Conservation (phyloP, 805 yeast genomes). For the Grigorovia jiainica region DNA sequence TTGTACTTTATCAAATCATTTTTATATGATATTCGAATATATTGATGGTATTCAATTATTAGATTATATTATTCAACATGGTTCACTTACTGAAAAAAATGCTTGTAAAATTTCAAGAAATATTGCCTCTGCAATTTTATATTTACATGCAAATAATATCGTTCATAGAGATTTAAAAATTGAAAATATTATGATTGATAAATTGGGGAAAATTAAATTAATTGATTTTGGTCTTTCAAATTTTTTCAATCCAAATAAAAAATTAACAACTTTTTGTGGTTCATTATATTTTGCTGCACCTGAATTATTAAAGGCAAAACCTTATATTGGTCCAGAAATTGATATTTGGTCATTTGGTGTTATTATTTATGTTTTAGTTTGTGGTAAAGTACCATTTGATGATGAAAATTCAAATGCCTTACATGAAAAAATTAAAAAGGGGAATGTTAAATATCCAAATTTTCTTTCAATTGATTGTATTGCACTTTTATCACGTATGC, state of each 20-base stretch:
- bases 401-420: slow-evolving; percentile 84
- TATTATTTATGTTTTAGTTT: slow-evolving; percentile 84
- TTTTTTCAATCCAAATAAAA: slow-evolving; percentile 56
- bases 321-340: slow-evolving; percentile 93
- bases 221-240: slow-evolving; percentile 95
- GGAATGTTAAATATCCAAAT: slow-evolving; percentile 82
- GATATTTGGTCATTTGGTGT: slow-evolving; percentile 99
- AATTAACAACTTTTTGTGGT: slow-evolving; percentile 91
- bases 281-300: slow-evolving; percentile 98
- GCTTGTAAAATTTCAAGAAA: slow-evolving; percentile 92
- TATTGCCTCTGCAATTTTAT: slow-evolving; percentile 84
- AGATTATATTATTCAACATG: slow-evolving; percentile 94
- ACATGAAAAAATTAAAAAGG: slow-evolving; percentile 88
- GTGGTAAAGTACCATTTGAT: slow-evolving; percentile 97
- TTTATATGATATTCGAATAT: slow-evolving; percentile 92
- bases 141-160: slow-evolving; percentile 86
- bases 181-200: slow-evolving; percentile 89
- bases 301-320: slow-evolving; percentile 81
- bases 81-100: slow-evolving; percentile 80
- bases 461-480: slow-evolving; percentile 70
- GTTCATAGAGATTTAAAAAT: slow-evolving; percentile 96
- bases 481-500: slow-evolving; percentile 72
- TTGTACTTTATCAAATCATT: slow-evolving; percentile 91
- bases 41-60: slow-evolving; percentile 96
- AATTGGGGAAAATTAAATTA: slow-evolving; percentile 85